Evolutionary conservation across 208 protist genomes (phyloP).

Genomic region (Trichomonas tenax): DNA sequence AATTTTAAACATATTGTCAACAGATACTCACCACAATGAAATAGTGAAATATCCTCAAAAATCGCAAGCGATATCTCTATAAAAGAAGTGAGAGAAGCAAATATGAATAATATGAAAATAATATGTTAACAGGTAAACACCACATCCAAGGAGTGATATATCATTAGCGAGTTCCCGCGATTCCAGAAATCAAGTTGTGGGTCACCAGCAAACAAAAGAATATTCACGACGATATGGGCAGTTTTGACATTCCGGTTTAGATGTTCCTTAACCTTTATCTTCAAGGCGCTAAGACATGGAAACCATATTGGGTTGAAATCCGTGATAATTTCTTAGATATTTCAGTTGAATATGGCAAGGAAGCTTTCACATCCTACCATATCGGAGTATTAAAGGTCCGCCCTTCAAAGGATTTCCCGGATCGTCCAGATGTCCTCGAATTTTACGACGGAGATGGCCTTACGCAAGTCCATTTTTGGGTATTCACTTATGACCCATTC

Average conservation of each 20-base stretch:
- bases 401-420: not conserved
- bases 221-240: not conserved
- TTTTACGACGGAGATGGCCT: slow-evolving; percentile 18
- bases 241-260: not conserved
- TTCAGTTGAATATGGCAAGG: not conserved
- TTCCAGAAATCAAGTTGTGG: too few relatives aligned
- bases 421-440: slow-evolving; percentile 2
- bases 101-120: too few relatives aligned
- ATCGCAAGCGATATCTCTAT: too few relatives aligned
- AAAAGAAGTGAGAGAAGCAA: too few relatives aligned
- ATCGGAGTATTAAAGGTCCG: slow-evolving; percentile 12
- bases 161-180: too few relatives aligned
- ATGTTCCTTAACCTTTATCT: slow-evolving; percentile 12
- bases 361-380: not conserved
- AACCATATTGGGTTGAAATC: slow-evolving; percentile 18
- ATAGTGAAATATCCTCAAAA: too few relatives aligned
- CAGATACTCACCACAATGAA: too few relatives aligned
- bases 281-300: not conserved
- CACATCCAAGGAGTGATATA: too few relatives aligned
- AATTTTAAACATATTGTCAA: too few relatives aligned
- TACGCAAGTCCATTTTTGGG: not conserved
- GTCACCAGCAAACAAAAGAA: too few relatives aligned
- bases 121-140: too few relatives aligned
- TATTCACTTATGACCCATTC: slow-evolving; percentile 12
- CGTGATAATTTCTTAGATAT: not conserved